phyloP scores from a whole-genome alignment of 2,329 filamentous ascomycete species.

The Samsoniella hepiali region DNA sequence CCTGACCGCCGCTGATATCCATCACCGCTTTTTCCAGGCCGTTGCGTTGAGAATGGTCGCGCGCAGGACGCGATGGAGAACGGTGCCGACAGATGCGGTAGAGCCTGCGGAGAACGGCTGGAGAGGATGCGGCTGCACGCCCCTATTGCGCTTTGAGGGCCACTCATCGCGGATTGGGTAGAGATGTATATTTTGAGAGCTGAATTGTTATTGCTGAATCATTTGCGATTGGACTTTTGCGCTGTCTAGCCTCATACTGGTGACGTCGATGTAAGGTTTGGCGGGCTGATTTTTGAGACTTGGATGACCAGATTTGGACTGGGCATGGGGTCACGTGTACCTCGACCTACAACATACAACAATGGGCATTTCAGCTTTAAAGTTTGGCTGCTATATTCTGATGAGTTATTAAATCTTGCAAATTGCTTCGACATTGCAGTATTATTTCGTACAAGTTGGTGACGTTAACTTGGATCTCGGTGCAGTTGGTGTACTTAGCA shows the following conservation, averaged over 20 bases:
- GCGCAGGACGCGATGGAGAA: not conserved
- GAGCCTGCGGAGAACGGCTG: not conserved
- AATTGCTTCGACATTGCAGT: too few relatives aligned
- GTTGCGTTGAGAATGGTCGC: not conserved
- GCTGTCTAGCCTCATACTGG: not conserved
- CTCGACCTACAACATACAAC: not conserved
- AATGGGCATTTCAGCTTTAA: not conserved
- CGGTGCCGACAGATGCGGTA: not conserved
- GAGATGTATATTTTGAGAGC: not conserved
- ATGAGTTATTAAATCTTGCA: too few relatives aligned
- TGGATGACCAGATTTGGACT: not conserved
- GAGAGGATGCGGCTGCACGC: not conserved
- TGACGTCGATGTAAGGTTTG: not conserved
- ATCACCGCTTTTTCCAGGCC: not conserved
- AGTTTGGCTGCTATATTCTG: not conserved
- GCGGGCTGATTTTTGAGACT: not conserved
- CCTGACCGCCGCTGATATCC: not conserved
- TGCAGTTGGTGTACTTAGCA: too few relatives aligned
- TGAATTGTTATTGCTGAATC: not conserved
- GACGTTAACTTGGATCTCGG: too few relatives aligned
- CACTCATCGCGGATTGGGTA: not conserved
- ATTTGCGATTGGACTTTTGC: not conserved
- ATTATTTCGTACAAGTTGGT: too few relatives aligned
- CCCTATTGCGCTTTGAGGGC: not conserved
- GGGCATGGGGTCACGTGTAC: constrained; percentile 14